phyloP scores from a whole-genome alignment of 2,329 filamentous ascomycete genomes.

The Akanthomyces muscarius region DNA sequence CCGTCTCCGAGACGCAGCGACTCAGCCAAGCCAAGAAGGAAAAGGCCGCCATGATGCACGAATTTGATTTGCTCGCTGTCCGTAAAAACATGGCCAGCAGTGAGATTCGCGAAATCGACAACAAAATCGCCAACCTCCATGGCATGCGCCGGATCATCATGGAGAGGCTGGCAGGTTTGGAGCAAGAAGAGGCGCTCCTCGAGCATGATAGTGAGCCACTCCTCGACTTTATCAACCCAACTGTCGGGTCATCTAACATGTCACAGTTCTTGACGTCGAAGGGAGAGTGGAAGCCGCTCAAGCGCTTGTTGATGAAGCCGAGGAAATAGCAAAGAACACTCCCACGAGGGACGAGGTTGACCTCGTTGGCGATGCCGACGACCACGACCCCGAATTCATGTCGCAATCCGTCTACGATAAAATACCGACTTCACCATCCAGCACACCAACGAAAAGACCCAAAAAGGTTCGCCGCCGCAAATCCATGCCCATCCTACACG shows the following conservation, averaged over 20 bases:
- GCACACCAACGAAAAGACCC: slow-evolving; percentile 45
- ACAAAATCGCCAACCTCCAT: slow-evolving; percentile 89
- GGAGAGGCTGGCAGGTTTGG: slow-evolving; percentile 77
- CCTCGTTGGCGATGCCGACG: slow-evolving; percentile 46
- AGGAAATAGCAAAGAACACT: slow-evolving; percentile 50
- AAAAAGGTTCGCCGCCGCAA: slow-evolving; percentile 62
- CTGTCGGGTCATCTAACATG: slow-evolving; percentile 28
- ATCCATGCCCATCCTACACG: slow-evolving; percentile 92
- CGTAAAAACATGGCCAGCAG: slow-evolving; percentile 97
- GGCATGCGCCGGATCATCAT: slow-evolving; percentile 91
- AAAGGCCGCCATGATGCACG: slow-evolving; percentile 73
- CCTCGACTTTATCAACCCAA: not conserved
- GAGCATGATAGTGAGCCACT: slow-evolving; percentile 74
- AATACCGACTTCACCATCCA: slow-evolving; percentile 57
- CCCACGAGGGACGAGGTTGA: slow-evolving; percentile 52
- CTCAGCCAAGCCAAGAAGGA: slow-evolving; percentile 75
- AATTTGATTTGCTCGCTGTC: slow-evolving; percentile 84
- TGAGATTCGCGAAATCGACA: slow-evolving; percentile 94
- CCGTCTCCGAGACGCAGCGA: slow-evolving; percentile 52
- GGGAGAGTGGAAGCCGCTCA: slow-evolving; percentile 59
- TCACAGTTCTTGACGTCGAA: slow-evolving; percentile 60
- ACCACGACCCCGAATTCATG: slow-evolving; percentile 68
- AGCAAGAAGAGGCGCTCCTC: slow-evolving; percentile 84
- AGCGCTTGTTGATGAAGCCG: slow-evolving; percentile 54
- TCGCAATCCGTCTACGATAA: slow-evolving; percentile 97